Evolutionary conservation across 345 rosid genomes (phyloP).

Genomic region (Litchi chinensis): DNA sequence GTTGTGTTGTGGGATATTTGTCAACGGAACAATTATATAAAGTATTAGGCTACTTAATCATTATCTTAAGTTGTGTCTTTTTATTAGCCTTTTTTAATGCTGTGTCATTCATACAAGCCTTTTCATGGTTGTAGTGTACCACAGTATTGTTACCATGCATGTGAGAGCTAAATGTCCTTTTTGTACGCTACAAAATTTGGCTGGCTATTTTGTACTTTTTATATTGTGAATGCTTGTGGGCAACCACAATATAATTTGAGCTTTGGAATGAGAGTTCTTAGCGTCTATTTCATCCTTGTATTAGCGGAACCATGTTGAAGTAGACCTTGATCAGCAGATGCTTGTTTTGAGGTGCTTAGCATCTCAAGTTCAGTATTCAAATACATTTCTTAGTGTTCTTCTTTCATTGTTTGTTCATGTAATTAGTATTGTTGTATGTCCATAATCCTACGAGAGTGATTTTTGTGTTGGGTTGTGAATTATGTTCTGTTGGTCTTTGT

Average conservation of each 20-base stretch:
- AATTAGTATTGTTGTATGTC: background rate
- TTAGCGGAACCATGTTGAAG: background rate
- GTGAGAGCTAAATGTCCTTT: background rate
- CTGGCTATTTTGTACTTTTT: conserved; percentile 3
- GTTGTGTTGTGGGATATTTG: background rate
- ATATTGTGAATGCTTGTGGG: background rate
- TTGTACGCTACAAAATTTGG: conserved; percentile 2
- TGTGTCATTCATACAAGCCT: background rate
- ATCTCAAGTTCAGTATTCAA: background rate
- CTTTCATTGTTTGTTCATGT: background rate
- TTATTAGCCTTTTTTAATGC: background rate
- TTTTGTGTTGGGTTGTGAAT: too few relatives aligned
- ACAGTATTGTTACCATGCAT: background rate
- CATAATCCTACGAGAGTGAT: too few relatives aligned
- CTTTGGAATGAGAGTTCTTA: background rate
- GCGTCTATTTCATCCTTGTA: background rate
- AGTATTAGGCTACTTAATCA: background rate
- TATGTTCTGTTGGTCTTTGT: background rate
- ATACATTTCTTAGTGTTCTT: background rate
- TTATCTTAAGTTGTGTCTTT: background rate
- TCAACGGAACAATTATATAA: background rate
- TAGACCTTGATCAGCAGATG: background rate
- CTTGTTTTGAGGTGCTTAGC: background rate
- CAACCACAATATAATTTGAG: background rate
- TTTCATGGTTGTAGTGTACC: background rate